Conservation (phyloP, 2,329 filamentous ascomycete genomes). For the Fusarium anguioides region DNA sequence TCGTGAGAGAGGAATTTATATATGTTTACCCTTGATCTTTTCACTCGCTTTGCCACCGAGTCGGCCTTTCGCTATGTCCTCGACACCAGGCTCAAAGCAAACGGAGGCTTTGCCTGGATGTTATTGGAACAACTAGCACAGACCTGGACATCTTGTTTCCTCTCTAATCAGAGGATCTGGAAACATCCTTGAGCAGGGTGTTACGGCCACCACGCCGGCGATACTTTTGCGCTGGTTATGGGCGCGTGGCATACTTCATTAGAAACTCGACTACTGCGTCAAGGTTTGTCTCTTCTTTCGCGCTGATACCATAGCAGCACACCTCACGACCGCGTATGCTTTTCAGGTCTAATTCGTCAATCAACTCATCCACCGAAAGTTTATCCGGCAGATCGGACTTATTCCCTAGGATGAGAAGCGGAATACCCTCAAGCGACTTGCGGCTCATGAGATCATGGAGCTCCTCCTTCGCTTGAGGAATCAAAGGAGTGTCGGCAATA, state of each 20-base stretch:
- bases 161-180: slow-evolving; percentile 3
- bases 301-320: slow-evolving; percentile 98
- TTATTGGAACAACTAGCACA: slow-evolving; percentile 6
- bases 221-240: slow-evolving; percentile 30
- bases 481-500: slow-evolving; percentile 83
- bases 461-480: slow-evolving; percentile 90
- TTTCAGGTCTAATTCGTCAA: slow-evolving; percentile 91
- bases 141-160: slow-evolving; percentile 1
- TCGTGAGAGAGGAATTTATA: slow-evolving; percentile 53
- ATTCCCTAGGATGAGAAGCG: slow-evolving; percentile 93
- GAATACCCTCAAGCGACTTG: slow-evolving; percentile 86
- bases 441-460: slow-evolving; percentile 90
- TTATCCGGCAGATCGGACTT: slow-evolving; percentile 96
- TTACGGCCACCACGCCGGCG: slow-evolving; percentile 22
- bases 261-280: slow-evolving; percentile 97
- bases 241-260: slow-evolving; percentile 87
- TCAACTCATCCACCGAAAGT: slow-evolving; percentile 92
- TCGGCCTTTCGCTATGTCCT: slow-evolving; percentile 26
- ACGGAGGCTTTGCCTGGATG: neutral
- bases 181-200: slow-evolving; percentile 18
- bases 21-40: slow-evolving; percentile 43
- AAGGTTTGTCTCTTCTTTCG: slow-evolving; percentile 98
- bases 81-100: slow-evolving; percentile 2
- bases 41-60: slow-evolving; percentile 32
- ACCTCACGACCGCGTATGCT: slow-evolving; percentile 92